A percentile compares a stretch with the other conserved stretches of the same genome.
Conservation (phyloP, 2,329 filamentous ascomycete species). For the Zasmidium angulare region DNA sequence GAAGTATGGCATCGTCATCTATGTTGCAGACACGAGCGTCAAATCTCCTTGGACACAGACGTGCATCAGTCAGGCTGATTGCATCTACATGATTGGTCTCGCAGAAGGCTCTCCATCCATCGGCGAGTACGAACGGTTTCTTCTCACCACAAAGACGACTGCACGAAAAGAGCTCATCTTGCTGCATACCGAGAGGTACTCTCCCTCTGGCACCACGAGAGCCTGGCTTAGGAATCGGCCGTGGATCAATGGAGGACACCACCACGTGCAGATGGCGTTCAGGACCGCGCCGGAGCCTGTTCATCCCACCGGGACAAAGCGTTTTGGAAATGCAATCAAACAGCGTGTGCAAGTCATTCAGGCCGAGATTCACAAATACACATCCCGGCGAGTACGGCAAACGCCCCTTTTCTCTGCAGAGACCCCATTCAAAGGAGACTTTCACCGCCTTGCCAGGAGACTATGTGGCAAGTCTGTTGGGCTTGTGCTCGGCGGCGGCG, state of each 20-base stretch:
- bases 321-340: slow-evolving; percentile 82
- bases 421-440: slow-evolving; percentile 92
- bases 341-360: slow-evolving; percentile 91
- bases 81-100: slow-evolving; percentile 86
- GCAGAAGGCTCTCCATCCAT: slow-evolving; percentile 87
- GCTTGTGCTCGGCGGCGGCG: slow-evolving; percentile 88
- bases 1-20: slow-evolving; percentile 92
- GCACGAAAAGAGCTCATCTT: slow-evolving; percentile 90
- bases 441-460: slow-evolving; percentile 85
- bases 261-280: slow-evolving; percentile 95
- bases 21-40: slow-evolving; percentile 94
- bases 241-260: slow-evolving; percentile 98
- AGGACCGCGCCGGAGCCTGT: slow-evolving; percentile 73
- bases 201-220: slow-evolving; percentile 77
- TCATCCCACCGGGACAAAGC: slow-evolving; percentile 70
- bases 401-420: slow-evolving; percentile 87
- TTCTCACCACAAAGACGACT: slow-evolving; percentile 95
- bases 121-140: slow-evolving; percentile 93
- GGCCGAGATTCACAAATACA: slow-evolving; percentile 97
- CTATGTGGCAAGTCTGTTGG: slow-evolving; percentile 94
- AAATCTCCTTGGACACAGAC: slow-evolving; percentile 98
- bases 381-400: slow-evolving; percentile 85
- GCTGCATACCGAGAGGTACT: slow-evolving; percentile 85
- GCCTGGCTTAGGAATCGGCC: slow-evolving; percentile 85
- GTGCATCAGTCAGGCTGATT: slow-evolving; percentile 95